Evolutionary conservation across 2,329 filamentous ascomycete genomes (phyloP), one percentile per base, ranked within the genome.

Genomic region (Beauveria sp.): DNA sequence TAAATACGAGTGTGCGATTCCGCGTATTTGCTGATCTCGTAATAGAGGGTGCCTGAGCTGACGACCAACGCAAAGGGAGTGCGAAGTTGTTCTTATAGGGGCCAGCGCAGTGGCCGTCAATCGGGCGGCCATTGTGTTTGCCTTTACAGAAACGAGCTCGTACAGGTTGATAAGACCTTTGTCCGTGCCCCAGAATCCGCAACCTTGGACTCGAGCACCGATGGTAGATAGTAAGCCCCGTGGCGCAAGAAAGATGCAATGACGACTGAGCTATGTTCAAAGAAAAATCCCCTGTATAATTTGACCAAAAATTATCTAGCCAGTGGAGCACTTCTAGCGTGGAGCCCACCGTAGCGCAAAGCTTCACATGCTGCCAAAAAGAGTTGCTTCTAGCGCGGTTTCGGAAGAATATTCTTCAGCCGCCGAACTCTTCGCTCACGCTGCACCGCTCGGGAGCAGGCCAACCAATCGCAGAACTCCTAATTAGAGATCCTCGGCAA

Each of bases 401-500:
- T 10, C 65, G 68, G 70, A 66, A 62, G 50, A 66, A 65, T 45
- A 57, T 71, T 73, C 58, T 71, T 73, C 67, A 72, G 65, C 28
- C 54, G 63, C 66, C 66, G 52, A 66, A 66, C 62, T 65, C 64
- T 66, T 66, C 68, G 67, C 69, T 64, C 65, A 66, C 14, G 5
- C 24, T 20, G 34, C 38, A 34, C 12, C 65, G 60, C 59, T 64
- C 66, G 70, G 68, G 66, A 69, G 57, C 58, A 40, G 40, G 12
- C 45, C 64, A 69, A 63, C 79, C 79, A 82, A 82, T 81, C 72
- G 77, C 61, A 67, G 63, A 66, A 63, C 66, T 69, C 66, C 67
- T 71, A 78, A 76, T 81, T 78, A 71, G 65, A 73, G 71, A 75
- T 77, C 78, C 79, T 82, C 79, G 80, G 80, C 77, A 81, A 81